phyloP scores from a whole-genome alignment of 176 grass and related monocot genomes.

The Stipa capillata region DNA sequence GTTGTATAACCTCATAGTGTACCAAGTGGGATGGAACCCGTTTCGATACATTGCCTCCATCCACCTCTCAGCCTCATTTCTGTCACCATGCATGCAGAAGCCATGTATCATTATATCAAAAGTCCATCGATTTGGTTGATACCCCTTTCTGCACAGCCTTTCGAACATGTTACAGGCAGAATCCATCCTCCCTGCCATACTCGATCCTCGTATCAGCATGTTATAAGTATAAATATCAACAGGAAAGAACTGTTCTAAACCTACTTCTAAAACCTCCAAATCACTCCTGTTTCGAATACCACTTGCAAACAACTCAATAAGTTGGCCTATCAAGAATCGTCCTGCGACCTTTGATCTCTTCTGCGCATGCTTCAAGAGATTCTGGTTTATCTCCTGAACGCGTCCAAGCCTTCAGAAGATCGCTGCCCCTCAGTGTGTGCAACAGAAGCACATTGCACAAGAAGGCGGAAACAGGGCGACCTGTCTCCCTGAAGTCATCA shows the following conservation, averaged over 20 bases:
- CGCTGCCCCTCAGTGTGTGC: slow-evolving; percentile 56
- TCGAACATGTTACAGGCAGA: slow-evolving; percentile 63
- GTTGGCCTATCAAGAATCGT: slow-evolving; percentile 55
- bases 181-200: slow-evolving; percentile 73
- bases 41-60: slow-evolving; percentile 63
- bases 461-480: slow-evolving; percentile 83
- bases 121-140: slow-evolving; percentile 74
- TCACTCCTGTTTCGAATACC: slow-evolving; percentile 52
- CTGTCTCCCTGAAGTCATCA: slow-evolving; percentile 73
- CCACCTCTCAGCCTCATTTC: slow-evolving; percentile 82
- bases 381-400: slow-evolving; percentile 38
- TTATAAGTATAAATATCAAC: slow-evolving; percentile 93
- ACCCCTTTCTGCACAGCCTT: slow-evolving; percentile 64
- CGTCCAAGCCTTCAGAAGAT: slow-evolving; percentile 54
- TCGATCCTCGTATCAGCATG: slow-evolving; percentile 70
- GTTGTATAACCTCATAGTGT: slow-evolving; percentile 66
- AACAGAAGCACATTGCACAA: slow-evolving; percentile 85
- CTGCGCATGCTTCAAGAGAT: slow-evolving; percentile 1
- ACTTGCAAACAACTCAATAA: slow-evolving; percentile 62
- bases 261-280: slow-evolving; percentile 63
- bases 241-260: slow-evolving; percentile 76
- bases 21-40: slow-evolving; percentile 74
- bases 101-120: slow-evolving; percentile 87
- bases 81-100: slow-evolving; percentile 71
- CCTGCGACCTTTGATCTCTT: slow-evolving; percentile 43